Evolutionary conservation across 2,329 filamentous ascomycete genomes (phyloP).

Genomic region (Ceratocystis smalleyi): DNA sequence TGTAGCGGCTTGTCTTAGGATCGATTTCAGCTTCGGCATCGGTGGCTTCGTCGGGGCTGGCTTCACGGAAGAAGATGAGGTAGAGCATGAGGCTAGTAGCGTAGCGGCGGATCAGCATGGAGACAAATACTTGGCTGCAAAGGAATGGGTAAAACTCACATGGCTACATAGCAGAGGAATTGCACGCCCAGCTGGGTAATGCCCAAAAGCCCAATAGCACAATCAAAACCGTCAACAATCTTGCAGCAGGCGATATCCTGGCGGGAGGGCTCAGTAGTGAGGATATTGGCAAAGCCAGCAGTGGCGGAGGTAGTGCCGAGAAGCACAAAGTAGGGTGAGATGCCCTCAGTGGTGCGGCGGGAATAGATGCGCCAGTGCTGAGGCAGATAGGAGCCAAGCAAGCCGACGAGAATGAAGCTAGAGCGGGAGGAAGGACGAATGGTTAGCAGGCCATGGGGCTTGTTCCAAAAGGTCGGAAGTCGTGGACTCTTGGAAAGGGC

Average conservation of each 20-base stretch:
- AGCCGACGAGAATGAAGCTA: slow-evolving; percentile 66
- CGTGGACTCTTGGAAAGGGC: neutral
- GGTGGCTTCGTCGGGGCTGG: slow-evolving; percentile 28
- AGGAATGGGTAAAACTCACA: slow-evolving; percentile 41
- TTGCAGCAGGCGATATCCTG: slow-evolving; percentile 75
- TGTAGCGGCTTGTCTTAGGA: slow-evolving; percentile 54
- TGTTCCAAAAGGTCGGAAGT: neutral
- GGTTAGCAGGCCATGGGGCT: neutral
- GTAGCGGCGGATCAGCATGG: neutral
- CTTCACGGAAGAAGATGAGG: slow-evolving; percentile 76
- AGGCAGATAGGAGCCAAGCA: slow-evolving; percentile 83
- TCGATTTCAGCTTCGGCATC: slow-evolving; percentile 30
- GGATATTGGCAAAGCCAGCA: slow-evolving; percentile 79
- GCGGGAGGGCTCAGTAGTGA: slow-evolving; percentile 69
- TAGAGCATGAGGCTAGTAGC: slow-evolving; percentile 67
- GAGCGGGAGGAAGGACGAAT: neutral
- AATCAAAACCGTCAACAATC: slow-evolving; percentile 66
- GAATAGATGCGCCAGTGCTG: slow-evolving; percentile 86
- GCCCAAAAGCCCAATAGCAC: slow-evolving; percentile 69
- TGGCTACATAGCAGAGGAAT: slow-evolving; percentile 80
- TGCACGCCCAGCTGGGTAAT: slow-evolving; percentile 84
- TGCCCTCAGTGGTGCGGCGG: slow-evolving; percentile 75
- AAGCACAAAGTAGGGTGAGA: slow-evolving; percentile 88
- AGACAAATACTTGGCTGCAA: neutral
- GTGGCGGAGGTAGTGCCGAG: slow-evolving; percentile 85